These are phyloP conservation scores for Chaetomiaceae sp. DNA, from an alignment of 2,329 filamentous ascomycete species.

Conservation along the genomic window DNA sequence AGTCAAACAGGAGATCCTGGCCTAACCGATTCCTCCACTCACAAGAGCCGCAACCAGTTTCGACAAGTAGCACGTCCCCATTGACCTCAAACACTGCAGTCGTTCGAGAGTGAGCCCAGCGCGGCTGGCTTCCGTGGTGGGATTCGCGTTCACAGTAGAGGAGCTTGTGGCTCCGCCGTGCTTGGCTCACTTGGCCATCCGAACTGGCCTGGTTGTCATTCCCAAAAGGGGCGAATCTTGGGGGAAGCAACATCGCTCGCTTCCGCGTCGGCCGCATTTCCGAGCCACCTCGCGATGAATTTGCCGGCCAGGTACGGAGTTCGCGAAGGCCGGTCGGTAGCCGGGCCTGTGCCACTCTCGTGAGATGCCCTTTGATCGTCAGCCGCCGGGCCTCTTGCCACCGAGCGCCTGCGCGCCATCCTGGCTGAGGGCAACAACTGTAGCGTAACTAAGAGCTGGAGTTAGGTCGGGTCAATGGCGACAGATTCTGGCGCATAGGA, in stretches of 20 bases:
- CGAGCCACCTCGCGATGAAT: too few relatives aligned
- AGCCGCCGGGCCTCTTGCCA: constrained; percentile 2
- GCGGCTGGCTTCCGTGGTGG: constrained; percentile 2
- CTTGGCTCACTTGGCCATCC: not conserved
- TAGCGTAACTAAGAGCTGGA: not conserved
- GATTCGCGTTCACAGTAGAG: not conserved
- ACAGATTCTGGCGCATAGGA: constrained; percentile 17
- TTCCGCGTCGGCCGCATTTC: not conserved
- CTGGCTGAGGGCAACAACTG: not conserved
- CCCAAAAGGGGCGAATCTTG: not conserved
- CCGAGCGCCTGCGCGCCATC: not conserved
- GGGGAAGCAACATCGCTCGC: not conserved
- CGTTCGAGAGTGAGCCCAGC: constrained; percentile 1
- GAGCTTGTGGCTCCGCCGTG: not conserved
- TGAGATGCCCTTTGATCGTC: not conserved
- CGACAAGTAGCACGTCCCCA: constrained; percentile 17
- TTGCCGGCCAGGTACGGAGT: not conserved
- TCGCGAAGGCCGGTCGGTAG: not conserved
- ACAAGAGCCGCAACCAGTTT: constrained; percentile 16
- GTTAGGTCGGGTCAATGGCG: too few relatives aligned
- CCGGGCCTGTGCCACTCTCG: not conserved
- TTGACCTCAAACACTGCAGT: constrained; percentile 18
- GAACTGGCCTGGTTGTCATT: not conserved
- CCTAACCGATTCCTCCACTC: constrained; percentile 17
- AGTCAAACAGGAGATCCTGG: constrained; percentile 22